phyloP scores from a whole-genome alignment of 2,329 filamentous ascomycete species.

The Mycocentrospora acerina region DNA sequence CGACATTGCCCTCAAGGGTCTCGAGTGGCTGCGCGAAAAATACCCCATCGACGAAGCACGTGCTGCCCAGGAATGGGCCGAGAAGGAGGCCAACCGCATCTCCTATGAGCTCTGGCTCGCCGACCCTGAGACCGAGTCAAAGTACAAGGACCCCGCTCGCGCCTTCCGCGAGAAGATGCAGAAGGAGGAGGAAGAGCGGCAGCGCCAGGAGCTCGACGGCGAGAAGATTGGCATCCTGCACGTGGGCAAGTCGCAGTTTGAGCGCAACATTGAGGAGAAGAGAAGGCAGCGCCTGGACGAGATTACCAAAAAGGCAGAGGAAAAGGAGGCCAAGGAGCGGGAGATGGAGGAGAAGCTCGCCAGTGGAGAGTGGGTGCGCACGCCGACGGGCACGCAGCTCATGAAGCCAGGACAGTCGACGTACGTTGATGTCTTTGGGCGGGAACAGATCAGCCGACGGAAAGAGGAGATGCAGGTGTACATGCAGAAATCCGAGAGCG shows the following conservation, averaged over 20 bases:
- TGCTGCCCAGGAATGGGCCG: slow-evolving; percentile 43
- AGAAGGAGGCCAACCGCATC: slow-evolving; percentile 42
- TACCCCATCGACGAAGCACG: slow-evolving; percentile 45
- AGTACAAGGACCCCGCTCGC: slow-evolving; percentile 41
- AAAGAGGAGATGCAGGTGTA: slow-evolving; percentile 33
- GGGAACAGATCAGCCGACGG: slow-evolving; percentile 32
- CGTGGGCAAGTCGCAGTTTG: slow-evolving; percentile 36
- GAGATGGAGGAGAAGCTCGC: slow-evolving; percentile 36
- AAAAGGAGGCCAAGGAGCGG: slow-evolving; percentile 31
- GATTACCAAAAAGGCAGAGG: slow-evolving; percentile 31
- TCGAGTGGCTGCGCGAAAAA: slow-evolving; percentile 38
- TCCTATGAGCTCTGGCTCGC: slow-evolving; percentile 40
- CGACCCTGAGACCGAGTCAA: slow-evolving; percentile 41
- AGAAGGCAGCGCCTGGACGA: slow-evolving; percentile 30
- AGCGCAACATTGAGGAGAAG: slow-evolving; percentile 38
- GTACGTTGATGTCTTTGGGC: slow-evolving; percentile 37
- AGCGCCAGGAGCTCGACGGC: slow-evolving; percentile 22
- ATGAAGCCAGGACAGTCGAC: slow-evolving; percentile 39
- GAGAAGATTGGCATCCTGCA: slow-evolving; percentile 38
- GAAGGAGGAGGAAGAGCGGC: slow-evolving; percentile 29
- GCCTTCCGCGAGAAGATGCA: slow-evolving; percentile 37
- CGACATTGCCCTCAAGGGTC: slow-evolving; percentile 29
- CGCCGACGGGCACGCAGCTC: slow-evolving; percentile 35
- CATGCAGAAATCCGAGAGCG: slow-evolving; percentile 22
- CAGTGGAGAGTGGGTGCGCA: slow-evolving; percentile 36